phyloP scores from a whole-genome alignment of 2,329 filamentous ascomycete species.

The Trichoderma breve region DNA sequence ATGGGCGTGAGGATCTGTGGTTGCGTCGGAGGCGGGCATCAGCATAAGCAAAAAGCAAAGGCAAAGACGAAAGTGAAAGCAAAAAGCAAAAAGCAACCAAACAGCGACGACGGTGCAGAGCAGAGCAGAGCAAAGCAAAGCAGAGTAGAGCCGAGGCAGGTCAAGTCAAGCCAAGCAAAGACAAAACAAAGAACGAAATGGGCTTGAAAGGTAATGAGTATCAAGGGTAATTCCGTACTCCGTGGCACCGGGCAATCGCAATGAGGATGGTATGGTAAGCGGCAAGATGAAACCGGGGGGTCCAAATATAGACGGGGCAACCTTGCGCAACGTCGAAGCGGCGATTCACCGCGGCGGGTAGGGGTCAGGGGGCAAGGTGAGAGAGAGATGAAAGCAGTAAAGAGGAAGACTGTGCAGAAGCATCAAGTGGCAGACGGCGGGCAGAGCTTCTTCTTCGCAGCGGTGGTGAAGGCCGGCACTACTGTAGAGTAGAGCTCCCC shows the following conservation, averaged over 20 bases:
- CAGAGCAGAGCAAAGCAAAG: not conserved
- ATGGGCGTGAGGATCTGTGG: slow-evolving; percentile 47
- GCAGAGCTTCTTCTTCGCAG: slow-evolving; percentile 2
- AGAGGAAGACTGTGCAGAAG: not conserved
- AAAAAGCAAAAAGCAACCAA: not conserved
- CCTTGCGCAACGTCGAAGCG: slow-evolving; percentile 28
- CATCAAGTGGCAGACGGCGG: slow-evolving; percentile 2
- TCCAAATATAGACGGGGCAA: slow-evolving; percentile 23
- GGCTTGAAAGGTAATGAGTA: slow-evolving; percentile 24
- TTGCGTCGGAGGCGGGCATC: slow-evolving; percentile 25
- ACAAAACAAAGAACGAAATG: slow-evolving; percentile 7
- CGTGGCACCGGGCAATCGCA: slow-evolving; percentile 8
- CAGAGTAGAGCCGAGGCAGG: not conserved
- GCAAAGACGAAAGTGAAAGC: not conserved
- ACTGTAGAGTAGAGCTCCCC: not conserved
- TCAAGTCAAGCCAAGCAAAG: not conserved
- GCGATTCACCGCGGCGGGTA: slow-evolving; percentile 17
- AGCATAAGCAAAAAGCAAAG: not conserved
- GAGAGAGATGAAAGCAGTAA: slow-evolving; percentile 4
- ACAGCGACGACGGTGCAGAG: not conserved
- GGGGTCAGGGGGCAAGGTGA: slow-evolving; percentile 18
- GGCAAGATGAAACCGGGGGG: slow-evolving; percentile 25
- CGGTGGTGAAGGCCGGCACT: not conserved
- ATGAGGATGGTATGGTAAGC: slow-evolving; percentile 17
- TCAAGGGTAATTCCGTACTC: slow-evolving; percentile 4